Evolutionary conservation across 2,329 filamentous ascomycete species (phyloP), one percentile per base, ranked within the genome.

Genomic region (Emmonsiellopsis sp.): DNA sequence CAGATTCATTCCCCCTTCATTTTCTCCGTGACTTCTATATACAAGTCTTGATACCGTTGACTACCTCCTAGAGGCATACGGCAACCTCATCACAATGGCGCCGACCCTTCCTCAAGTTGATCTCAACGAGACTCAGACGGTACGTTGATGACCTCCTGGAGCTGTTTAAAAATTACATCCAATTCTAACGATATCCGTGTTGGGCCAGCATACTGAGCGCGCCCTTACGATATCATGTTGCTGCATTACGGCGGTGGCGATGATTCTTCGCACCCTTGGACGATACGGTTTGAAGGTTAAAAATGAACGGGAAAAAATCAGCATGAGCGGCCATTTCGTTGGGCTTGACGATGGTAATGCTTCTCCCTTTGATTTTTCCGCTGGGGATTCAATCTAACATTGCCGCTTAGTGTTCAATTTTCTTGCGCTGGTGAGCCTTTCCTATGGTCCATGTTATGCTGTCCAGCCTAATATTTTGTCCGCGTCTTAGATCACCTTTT

Each of bases 241-340:
- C 48, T 38, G 35, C 32, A 41, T 50, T 37, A 37, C 35, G 13
- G 48, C 6, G 10, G 26, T 50, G 13, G 11, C 48, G 32, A 50
- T 50, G 48, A n/a, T 38, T 41, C 37, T 50, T 8, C 48, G 48
- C 32, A 50, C 48, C 9, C 20, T 50, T 50, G 48, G 48, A 10
- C 34, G 48, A n/a, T 50, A 50, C 35, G 40, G 48, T 31, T 50
- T 50, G 48, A 50, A 50, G 32, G 30, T 50, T 8, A 50, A 50
- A 20, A 50, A 50, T 31, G 48, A 50, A 20, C n/a, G 48, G 1
- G 34, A 50, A 26, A 34, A 35, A 10, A 50, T 50, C 15, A 50
- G 38, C 48, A 41, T n/a, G 4, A 26, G 8, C 3, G 48, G 48
- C 2, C 48, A 50, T 15, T 50, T 50, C 30, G 34, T 50, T 31